Evolutionary conservation across 1,139 yeast genomes (phyloP).

Genomic region (Blastobotrys illinoisensis): DNA sequence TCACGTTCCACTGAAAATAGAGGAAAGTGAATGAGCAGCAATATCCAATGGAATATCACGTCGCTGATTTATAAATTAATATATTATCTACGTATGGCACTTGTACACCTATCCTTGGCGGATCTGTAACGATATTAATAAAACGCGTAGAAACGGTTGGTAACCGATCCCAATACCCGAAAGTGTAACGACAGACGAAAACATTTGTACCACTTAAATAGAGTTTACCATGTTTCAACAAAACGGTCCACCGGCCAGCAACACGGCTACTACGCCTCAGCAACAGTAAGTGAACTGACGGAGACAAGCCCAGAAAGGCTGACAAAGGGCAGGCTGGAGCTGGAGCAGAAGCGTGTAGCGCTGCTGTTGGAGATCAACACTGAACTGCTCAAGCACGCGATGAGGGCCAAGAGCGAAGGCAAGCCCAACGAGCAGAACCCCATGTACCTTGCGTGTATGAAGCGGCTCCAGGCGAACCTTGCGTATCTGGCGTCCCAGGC

Average conservation of each 20-base stretch:
- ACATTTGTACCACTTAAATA: background rate
- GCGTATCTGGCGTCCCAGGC: constrained; percentile 29
- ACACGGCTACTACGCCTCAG: background rate
- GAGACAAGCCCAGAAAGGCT: background rate
- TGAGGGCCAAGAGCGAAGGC: constrained; percentile 21
- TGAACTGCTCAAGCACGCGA: constrained; percentile 28
- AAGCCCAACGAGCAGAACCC: constrained; percentile 16
- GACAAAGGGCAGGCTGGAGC: constrained; percentile 7
- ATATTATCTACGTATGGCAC: too few species aligned
- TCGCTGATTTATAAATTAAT: too few species aligned
- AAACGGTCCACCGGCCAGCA: background rate
- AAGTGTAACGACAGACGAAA: background rate
- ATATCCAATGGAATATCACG: too few species aligned
- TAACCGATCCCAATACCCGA: constrained; percentile 2
- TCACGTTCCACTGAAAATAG: too few species aligned
- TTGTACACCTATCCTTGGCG: too few species aligned
- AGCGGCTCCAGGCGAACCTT: constrained; percentile 32
- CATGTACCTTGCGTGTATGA: constrained; percentile 26
- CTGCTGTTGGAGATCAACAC: constrained; percentile 30
- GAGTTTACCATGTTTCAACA: background rate
- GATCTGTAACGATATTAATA: too few species aligned
- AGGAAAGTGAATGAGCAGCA: too few species aligned
- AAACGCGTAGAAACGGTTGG: too few species aligned
- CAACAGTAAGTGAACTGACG: background rate
- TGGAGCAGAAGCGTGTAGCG: constrained; percentile 24